A percentile compares a stretch with the other conserved stretches of the same genome.
Conservation (phyloP, 2,329 filamentous ascomycete species). For the Calonectria pseudoreteaudii region DNA sequence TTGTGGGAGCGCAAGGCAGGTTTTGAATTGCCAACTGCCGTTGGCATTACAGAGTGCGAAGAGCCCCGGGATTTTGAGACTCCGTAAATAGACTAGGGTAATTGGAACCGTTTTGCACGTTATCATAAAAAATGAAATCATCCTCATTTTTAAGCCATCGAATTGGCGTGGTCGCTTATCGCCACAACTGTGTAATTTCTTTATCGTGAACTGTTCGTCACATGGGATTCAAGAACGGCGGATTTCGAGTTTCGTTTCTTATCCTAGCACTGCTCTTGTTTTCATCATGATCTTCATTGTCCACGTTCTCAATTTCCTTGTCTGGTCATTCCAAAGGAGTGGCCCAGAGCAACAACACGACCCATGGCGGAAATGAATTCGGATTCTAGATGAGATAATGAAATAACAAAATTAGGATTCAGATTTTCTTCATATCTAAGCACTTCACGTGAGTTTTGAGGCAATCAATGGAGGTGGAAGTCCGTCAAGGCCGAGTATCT, state of each 20-base stretch:
- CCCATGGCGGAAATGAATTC: neutral
- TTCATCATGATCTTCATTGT: neutral
- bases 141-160: neutral
- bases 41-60: neutral
- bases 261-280: neutral
- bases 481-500: neutral
- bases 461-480: neutral
- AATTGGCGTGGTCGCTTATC: neutral
- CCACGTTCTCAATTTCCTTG: neutral
- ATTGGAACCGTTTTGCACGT: neutral
- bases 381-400: neutral
- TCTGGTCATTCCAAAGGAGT: neutral
- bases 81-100: neutral
- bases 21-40: neutral
- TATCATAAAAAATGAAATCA: neutral
- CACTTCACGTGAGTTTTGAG: neutral
- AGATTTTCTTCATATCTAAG: neutral
- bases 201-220: neutral
- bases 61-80: slow-evolving; percentile 1
- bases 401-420: neutral
- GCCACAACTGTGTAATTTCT: neutral
- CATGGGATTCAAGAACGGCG: neutral
- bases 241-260: neutral
- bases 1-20: slow-evolving; percentile 2
- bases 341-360: neutral